Evolutionary conservation across 2,329 filamentous ascomycete species (phyloP).

Genomic region (Ophiostoma fasciatum): DNA sequence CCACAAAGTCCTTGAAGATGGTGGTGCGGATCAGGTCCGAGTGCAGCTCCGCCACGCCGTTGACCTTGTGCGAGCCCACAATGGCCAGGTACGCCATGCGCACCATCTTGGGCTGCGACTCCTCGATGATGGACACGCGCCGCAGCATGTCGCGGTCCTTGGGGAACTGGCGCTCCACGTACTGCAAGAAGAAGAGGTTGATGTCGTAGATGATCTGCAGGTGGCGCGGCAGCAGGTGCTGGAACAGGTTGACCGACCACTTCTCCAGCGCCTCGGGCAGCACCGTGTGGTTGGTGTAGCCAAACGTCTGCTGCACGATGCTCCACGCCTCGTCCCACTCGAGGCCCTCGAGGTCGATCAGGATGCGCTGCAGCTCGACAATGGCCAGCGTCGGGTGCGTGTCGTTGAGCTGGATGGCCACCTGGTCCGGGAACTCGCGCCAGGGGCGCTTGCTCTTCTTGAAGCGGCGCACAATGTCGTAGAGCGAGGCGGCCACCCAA

Average conservation of each 20-base stretch:
- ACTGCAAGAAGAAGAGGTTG: conserved; percentile 85
- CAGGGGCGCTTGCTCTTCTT: conserved; percentile 91
- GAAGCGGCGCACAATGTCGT: conserved; percentile 93
- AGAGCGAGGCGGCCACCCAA: conserved; percentile 93
- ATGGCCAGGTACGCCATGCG: conserved; percentile 93
- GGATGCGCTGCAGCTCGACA: conserved; percentile 85
- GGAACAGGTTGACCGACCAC: conserved; percentile 87
- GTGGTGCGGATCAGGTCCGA: conserved; percentile 97
- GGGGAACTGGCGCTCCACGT: conserved; percentile 80
- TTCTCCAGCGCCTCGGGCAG: conserved; percentile 95
- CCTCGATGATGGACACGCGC: conserved; percentile 93
- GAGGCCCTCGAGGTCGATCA: conserved; percentile 77
- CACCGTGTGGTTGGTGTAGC: conserved; percentile 98
- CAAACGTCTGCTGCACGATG: conserved; percentile 65
- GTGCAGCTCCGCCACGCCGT: conserved; percentile 92
- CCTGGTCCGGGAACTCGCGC: conserved; percentile 84
- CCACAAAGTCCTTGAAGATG: conserved; percentile 98
- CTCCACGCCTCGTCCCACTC: conserved; percentile 89
- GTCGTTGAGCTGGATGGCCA: conserved; percentile 96
- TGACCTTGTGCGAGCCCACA: conserved; percentile 97
- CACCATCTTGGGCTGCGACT: conserved; percentile 93
- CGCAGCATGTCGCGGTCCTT: conserved; percentile 73
- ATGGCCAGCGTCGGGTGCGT: conserved; percentile 94
- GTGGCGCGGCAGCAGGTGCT: conserved; percentile 85
- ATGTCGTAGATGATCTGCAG: conserved; percentile 97